These are phyloP conservation scores for Cyclanthera cordifolia DNA, from an alignment of 306 rosid genomes.

Conservation along the genomic window DNA sequence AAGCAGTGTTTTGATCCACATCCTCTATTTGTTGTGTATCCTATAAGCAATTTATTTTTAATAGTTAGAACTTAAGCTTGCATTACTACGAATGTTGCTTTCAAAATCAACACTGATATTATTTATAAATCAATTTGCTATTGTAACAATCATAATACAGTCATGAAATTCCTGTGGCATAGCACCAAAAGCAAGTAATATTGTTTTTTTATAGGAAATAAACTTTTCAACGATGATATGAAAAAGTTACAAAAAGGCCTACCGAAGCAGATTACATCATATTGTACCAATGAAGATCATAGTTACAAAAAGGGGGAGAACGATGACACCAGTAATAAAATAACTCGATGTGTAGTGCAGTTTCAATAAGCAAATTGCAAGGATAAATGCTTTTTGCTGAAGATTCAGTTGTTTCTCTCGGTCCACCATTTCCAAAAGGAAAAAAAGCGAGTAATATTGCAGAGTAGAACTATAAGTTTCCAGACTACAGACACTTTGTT, in stretches of 20 bases:
- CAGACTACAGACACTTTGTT: not conserved
- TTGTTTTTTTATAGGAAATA: too few species aligned
- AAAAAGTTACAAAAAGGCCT: too few species aligned
- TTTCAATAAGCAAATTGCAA: too few species aligned
- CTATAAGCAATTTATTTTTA: constrained; percentile 25
- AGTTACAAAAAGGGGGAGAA: too few species aligned
- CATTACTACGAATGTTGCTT: not conserved
- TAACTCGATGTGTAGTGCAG: too few species aligned
- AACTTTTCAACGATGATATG: too few species aligned
- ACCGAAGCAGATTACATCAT: too few species aligned
- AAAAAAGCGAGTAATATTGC: not conserved
- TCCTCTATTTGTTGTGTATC: constrained; percentile 22
- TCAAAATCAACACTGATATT: not conserved
- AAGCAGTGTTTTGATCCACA: constrained; percentile 11
- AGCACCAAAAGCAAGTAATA: not conserved
- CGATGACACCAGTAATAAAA: too few species aligned
- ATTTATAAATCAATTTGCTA: not conserved
- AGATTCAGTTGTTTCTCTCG: too few species aligned
- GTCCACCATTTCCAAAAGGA: too few species aligned
- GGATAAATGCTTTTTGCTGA: too few species aligned
- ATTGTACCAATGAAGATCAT: too few species aligned
- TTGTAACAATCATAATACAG: not conserved
- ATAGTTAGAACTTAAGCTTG: not conserved
- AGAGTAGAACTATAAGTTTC: not conserved
- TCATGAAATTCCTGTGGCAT: not conserved